Evolutionary conservation across 345 rosid genomes (phyloP).

Genomic region (Boechera divaricarpa): DNA sequence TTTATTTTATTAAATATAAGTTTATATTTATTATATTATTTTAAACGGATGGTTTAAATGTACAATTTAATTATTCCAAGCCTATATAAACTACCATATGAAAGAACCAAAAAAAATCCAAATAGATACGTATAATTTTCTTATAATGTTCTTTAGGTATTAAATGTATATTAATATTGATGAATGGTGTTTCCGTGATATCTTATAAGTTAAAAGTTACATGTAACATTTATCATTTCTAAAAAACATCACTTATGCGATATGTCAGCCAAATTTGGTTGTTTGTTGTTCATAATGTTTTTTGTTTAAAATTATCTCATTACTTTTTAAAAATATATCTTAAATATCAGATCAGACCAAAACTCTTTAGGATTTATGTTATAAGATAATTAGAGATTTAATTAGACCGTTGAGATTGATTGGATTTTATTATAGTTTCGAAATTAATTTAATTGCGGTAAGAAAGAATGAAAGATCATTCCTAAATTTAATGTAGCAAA

Average conservation of each 20-base stretch:
- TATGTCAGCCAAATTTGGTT: neutral
- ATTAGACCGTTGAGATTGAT: neutral
- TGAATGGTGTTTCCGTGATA: neutral
- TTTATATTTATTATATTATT: neutral
- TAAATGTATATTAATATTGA: neutral
- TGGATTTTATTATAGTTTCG: neutral
- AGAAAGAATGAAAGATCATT: slow-evolving; percentile 33
- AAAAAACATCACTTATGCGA: neutral
- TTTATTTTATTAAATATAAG: neutral
- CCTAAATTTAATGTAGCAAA: slow-evolving; percentile 37
- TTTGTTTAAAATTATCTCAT: neutral
- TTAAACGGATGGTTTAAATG: neutral
- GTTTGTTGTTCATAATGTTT: neutral
- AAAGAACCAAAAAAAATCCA: too few relatives aligned
- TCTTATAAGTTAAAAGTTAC: neutral
- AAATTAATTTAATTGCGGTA: slow-evolving; percentile 2
- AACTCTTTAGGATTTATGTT: neutral
- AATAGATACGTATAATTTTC: too few relatives aligned
- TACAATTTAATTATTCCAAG: neutral
- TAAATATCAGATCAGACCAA: neutral
- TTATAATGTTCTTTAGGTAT: too few relatives aligned
- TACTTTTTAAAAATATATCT: neutral
- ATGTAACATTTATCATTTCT: neutral
- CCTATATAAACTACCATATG: neutral
- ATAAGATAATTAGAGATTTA: neutral